Percentiles rank a stretch among this genome's conserved stretches.
Evolutionary conservation across 169 alveolate species (phyloP).

Genomic region (Plasmodium sp.): DNA sequence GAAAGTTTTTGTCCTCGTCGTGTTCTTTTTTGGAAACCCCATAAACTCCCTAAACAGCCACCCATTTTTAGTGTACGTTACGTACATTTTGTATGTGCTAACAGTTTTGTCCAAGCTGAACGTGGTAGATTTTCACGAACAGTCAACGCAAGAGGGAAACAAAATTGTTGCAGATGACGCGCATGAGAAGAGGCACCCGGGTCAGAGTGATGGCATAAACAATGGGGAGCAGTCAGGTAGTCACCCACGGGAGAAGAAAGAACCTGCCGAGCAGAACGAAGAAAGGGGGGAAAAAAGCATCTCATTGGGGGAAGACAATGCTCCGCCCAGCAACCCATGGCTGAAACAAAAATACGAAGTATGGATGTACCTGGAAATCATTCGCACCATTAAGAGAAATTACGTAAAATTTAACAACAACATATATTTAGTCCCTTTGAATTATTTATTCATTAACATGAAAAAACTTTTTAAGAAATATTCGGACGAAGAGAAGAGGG

Average conservation of each 20-base stretch:
- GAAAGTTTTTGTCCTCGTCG: slow-evolving; percentile 55
- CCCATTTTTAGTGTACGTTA: slow-evolving; percentile 62
- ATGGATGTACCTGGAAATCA: slow-evolving; percentile 68
- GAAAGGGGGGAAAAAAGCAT: slow-evolving; percentile 9
- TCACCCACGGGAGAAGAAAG: neutral
- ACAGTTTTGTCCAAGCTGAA: slow-evolving; percentile 58
- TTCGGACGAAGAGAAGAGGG: slow-evolving; percentile 4
- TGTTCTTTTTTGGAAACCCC: slow-evolving; percentile 71
- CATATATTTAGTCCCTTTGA: slow-evolving; percentile 69
- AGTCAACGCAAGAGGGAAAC: slow-evolving; percentile 8
- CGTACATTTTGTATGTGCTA: slow-evolving; percentile 62
- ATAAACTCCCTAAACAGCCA: slow-evolving; percentile 38
- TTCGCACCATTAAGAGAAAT: slow-evolving; percentile 60
- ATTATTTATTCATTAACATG: slow-evolving; percentile 62
- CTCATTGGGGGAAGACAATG: neutral
- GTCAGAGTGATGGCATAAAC: neutral
- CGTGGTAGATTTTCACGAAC: slow-evolving; percentile 22
- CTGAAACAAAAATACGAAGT: slow-evolving; percentile 63
- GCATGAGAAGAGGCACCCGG: neutral
- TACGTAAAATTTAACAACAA: slow-evolving; percentile 53
- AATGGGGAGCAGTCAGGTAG: neutral
- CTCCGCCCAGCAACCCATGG: slow-evolving; percentile 13
- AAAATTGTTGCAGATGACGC: neutral
- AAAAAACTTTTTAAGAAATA: slow-evolving; percentile 44
- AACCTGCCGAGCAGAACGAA: neutral